Evolutionary conservation across 495 filamentous ascomycete species (phyloP).

Genomic region (Podospora anserina): DNA sequence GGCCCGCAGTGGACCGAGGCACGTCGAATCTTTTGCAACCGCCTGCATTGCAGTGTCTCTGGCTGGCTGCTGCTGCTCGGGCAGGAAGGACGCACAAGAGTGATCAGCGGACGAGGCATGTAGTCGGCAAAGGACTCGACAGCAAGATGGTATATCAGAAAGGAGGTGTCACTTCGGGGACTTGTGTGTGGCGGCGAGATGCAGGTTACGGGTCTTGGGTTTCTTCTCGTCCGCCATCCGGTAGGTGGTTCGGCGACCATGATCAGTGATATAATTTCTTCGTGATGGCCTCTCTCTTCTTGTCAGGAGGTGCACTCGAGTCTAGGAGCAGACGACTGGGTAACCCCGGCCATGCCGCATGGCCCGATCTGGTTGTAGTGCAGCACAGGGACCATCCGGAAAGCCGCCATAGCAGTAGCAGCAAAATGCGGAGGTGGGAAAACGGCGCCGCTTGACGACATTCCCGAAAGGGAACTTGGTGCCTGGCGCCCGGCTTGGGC

Average conservation of each 20-base stretch:
- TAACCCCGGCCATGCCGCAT: slow-evolving; percentile 11
- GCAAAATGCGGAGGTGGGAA: slow-evolving; percentile 33
- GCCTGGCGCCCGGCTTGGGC: slow-evolving; percentile 11
- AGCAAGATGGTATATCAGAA: slow-evolving; percentile 8
- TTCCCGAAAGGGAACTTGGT: slow-evolving; percentile 31
- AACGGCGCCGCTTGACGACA: slow-evolving; percentile 35
- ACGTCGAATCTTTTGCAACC: slow-evolving; percentile 7
- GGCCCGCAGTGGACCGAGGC: slow-evolving; percentile 22
- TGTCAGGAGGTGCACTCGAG: background rate
- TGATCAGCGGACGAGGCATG: slow-evolving; percentile 8
- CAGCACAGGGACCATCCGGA: slow-evolving; percentile 20
- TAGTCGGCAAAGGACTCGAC: slow-evolving; percentile 1
- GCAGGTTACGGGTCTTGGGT: slow-evolving; percentile 3
- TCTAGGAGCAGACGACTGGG: slow-evolving; percentile 7
- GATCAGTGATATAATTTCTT: background rate
- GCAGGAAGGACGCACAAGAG: slow-evolving; percentile 28
- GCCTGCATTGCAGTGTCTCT: slow-evolving; percentile 15
- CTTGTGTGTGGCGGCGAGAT: slow-evolving; percentile 9
- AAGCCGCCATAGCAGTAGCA: slow-evolving; percentile 11
- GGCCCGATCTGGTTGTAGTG: slow-evolving; percentile 32
- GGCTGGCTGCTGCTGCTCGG: slow-evolving; percentile 15
- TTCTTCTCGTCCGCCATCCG: background rate
- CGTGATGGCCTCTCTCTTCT: background rate
- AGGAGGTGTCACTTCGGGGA: slow-evolving; percentile 7
- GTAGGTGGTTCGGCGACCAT: background rate